Percentiles rank a stretch among this genome's conserved stretches.
Conservation (phyloP, 1,284 basidiomycete species). For the Thelephora terrestris region DNA sequence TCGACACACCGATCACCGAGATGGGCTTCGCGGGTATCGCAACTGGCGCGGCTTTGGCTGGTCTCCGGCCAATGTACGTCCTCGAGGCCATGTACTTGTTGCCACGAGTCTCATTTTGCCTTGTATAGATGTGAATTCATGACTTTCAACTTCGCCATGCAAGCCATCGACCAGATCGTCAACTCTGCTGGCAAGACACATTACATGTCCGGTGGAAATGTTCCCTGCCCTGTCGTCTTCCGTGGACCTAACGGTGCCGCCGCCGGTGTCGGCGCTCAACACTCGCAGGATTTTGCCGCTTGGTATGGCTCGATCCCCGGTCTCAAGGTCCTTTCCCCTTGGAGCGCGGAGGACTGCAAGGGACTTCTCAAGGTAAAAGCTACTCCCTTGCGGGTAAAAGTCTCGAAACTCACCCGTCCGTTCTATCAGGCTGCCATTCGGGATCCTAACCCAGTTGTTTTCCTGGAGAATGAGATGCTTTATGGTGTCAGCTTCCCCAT, state of each 20-base stretch:
- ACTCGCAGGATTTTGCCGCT: constrained; percentile 85
- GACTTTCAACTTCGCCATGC: constrained; percentile 96
- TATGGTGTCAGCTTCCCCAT: constrained; percentile 97
- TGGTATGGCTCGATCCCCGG: constrained; percentile 98
- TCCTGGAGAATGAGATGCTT: constrained; percentile 99
- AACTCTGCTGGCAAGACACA: constrained; percentile 99
- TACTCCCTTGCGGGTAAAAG: constrained; percentile 18
- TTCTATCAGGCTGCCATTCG: constrained; percentile 80
- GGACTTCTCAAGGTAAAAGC: constrained; percentile 78
- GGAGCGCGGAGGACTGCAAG: constrained; percentile 96
- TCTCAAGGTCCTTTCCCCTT: constrained; percentile 96
- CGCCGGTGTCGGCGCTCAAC: constrained; percentile 90
- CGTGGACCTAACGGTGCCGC: constrained; percentile 99
- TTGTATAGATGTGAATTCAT: constrained; percentile 91
- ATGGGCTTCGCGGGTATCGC: constrained; percentile 98
- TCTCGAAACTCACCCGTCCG: constrained; percentile 3
- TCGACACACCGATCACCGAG: constrained; percentile 97
- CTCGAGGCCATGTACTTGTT: constrained; percentile 1
- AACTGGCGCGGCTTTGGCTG: constrained; percentile 89
- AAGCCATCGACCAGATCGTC: constrained; percentile 99
- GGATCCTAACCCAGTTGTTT: constrained; percentile 96
- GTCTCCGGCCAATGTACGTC: constrained; percentile 81
- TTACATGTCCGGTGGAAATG: constrained; percentile 99
- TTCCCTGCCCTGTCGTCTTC: constrained; percentile 97
- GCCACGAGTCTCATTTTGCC: not conserved